Base-by-base conservation (phyloP, 805 yeast genomes). In the Starmerella sp. region DNA sequence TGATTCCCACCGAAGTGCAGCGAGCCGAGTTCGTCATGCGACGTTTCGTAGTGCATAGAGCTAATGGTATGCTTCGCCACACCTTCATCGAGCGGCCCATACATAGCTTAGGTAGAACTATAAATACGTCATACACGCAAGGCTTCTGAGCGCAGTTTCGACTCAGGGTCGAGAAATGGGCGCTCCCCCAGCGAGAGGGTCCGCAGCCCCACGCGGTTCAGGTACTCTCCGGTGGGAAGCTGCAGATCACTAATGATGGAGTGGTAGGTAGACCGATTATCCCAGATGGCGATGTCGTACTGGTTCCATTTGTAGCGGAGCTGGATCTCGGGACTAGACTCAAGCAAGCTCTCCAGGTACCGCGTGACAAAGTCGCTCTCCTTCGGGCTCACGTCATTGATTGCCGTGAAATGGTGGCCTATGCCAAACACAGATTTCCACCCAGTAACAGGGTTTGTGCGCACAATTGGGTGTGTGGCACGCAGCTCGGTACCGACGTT, bases 361-460 rank as follows among this genome's bases (percentile, higher is more conserved):
- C 76, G 69, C 61, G 84, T 72, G 54, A 86, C 69, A 34, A 70
- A 72, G 54, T 79, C 82, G 37, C 83, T 77, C 69, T 86, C 95
- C 62, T 83, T 87, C 46, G 77, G 75, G 69, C 84, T 84, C 67
- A 85, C 72, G 44, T 85, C 91, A 31, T 81, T 77, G 58, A 86
- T 82, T 79, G 43, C 78, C 75, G 58, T 68, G 80, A 57, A 80
- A 69, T 72, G 71, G 29, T 69, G 67, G 48, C 78, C 71, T 66
- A 78, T 78, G 42, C 78, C 77, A 57, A 48, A 57, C 38, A 80
- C 67, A 2, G 80, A 68, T 65, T 80, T 80, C 76, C 78, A 73
- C 39, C 82, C 83, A 38, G 84, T 79, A 11, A 76, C 82, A 9
- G 85, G 84, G 61, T 81, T 80, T 44, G 81, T 77, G 69, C 83